A percentile compares a stretch with the other conserved stretches of the same genome.
These are phyloP conservation scores for Ganoderma meredithae DNA, from an alignment of 1,284 basidiomycete genomes.

Conservation along the genomic window DNA sequence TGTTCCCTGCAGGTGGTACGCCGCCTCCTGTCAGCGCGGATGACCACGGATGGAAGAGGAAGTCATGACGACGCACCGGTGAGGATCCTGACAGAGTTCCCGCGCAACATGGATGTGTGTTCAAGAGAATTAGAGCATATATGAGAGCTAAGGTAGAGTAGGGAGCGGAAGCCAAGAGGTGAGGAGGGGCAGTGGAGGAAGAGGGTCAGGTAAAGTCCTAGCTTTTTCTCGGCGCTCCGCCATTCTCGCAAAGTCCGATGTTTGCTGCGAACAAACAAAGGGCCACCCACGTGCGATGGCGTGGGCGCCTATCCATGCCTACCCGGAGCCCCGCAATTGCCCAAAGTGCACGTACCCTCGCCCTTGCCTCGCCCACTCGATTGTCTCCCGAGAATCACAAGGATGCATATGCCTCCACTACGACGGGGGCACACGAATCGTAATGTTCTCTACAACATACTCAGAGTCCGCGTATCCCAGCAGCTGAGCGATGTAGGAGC, in stretches of 20 bases:
- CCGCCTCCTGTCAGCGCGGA: slow-evolving; percentile 23
- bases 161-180: slow-evolving; percentile 20
- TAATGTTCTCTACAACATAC: slow-evolving; percentile 95
- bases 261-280: slow-evolving; percentile 41
- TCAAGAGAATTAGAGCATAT: slow-evolving; percentile 44
- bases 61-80: slow-evolving; percentile 68
- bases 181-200: slow-evolving; percentile 12
- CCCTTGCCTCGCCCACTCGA: too few species aligned
- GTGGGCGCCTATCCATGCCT: slow-evolving; percentile 12
- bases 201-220: slow-evolving; percentile 24
- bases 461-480: slow-evolving; percentile 96
- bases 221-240: slow-evolving; percentile 29
- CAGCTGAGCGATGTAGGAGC: slow-evolving; percentile 82
- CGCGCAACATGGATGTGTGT: slow-evolving; percentile 81
- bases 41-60: not conserved
- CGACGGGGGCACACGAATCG: slow-evolving; percentile 58
- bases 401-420: slow-evolving; percentile 23
- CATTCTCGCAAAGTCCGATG: slow-evolving; percentile 34
- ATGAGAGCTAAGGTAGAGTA: slow-evolving; percentile 28
- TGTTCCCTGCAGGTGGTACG: slow-evolving; percentile 76
- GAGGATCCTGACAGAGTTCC: slow-evolving; percentile 93
- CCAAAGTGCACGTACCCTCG: not conserved
- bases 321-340: slow-evolving; percentile 4
- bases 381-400: too few species aligned
- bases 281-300: slow-evolving; percentile 29